These are phyloP conservation scores for Sodiomyces alkalinus DNA, from an alignment of 2,329 filamentous ascomycete species.

Conservation along the genomic window DNA sequence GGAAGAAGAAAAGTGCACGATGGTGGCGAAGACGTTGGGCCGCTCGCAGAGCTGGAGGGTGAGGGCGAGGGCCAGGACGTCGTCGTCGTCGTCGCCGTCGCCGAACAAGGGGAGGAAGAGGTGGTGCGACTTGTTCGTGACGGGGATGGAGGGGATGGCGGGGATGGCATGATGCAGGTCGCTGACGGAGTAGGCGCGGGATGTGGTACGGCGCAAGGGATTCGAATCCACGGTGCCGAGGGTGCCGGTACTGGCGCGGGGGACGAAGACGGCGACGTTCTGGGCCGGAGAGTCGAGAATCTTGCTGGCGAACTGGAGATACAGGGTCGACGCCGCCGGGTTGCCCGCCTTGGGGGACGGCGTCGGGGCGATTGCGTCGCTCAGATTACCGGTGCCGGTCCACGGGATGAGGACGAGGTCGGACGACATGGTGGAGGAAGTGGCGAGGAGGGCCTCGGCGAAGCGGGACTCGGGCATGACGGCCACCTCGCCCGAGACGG, in stretches of 20 bases:
- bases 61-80: constrained; percentile 62
- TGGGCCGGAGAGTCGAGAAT: constrained; percentile 48
- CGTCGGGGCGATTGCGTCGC: constrained; percentile 35
- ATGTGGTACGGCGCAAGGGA: constrained; percentile 22
- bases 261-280: constrained; percentile 66
- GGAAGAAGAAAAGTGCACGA: constrained; percentile 33
- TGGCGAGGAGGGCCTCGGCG: constrained; percentile 58
- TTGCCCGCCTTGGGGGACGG: background rate
- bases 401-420: constrained; percentile 77
- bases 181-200: constrained; percentile 41
- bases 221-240: constrained; percentile 20
- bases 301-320: constrained; percentile 58
- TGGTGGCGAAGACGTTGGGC: constrained; percentile 60
- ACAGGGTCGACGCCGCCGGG: constrained; percentile 25
- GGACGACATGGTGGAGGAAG: constrained; percentile 52
- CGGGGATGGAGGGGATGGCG: constrained; percentile 34
- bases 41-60: constrained; percentile 76
- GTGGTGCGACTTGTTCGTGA: constrained; percentile 59
- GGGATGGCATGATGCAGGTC: constrained; percentile 33
- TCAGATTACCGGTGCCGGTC: constrained; percentile 67
- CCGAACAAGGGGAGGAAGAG: constrained; percentile 82
- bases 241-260: constrained; percentile 43
- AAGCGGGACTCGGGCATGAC: constrained; percentile 67
- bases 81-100: constrained; percentile 72
- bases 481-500: constrained; percentile 67